Evolutionary conservation across 768 basidiomycete species (phyloP).

Genomic region (Phylloporus sp.): DNA sequence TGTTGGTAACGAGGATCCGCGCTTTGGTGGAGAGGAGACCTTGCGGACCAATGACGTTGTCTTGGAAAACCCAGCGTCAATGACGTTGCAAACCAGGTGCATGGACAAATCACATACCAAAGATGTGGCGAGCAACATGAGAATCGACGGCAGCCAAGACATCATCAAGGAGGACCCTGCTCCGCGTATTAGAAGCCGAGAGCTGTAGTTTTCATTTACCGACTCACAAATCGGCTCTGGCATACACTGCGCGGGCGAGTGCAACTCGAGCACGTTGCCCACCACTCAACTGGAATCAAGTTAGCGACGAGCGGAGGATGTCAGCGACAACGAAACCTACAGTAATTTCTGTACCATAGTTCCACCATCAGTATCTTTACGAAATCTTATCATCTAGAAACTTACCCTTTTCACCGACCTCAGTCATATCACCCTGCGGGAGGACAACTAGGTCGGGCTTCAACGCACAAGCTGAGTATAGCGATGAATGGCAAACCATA

Average conservation of each 20-base stretch:
- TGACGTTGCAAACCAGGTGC: neutral
- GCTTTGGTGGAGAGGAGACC: constrained; percentile 80
- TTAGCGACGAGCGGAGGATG: constrained; percentile 13
- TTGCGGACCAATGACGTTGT: constrained; percentile 79
- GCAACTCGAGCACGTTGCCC: constrained; percentile 80
- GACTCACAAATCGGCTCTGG: constrained; percentile 78
- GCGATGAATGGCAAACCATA: neutral
- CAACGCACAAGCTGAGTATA: constrained; percentile 68
- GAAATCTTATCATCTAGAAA: too few species aligned
- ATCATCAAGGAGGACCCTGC: constrained; percentile 77
- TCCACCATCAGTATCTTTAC: too few species aligned
- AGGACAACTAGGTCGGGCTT: constrained; percentile 73
- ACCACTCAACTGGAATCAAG: constrained; percentile 59
- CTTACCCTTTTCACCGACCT: constrained; percentile 79
- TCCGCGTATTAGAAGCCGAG: neutral
- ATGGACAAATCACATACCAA: constrained; percentile 45
- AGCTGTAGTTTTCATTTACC: too few species aligned
- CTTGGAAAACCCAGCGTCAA: constrained; percentile 33
- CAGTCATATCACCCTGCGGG: constrained; percentile 74
- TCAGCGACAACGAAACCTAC: constrained; percentile 31
- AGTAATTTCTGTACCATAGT: constrained; percentile 46
- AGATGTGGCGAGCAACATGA: constrained; percentile 81
- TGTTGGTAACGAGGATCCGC: constrained; percentile 81
- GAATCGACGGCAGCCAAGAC: constrained; percentile 80
- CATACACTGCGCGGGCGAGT: constrained; percentile 85